Percentiles rank a stretch among this genome's conserved stretches.
Conservation (phyloP, 495 filamentous ascomycete genomes). For the Tuber brumale region DNA sequence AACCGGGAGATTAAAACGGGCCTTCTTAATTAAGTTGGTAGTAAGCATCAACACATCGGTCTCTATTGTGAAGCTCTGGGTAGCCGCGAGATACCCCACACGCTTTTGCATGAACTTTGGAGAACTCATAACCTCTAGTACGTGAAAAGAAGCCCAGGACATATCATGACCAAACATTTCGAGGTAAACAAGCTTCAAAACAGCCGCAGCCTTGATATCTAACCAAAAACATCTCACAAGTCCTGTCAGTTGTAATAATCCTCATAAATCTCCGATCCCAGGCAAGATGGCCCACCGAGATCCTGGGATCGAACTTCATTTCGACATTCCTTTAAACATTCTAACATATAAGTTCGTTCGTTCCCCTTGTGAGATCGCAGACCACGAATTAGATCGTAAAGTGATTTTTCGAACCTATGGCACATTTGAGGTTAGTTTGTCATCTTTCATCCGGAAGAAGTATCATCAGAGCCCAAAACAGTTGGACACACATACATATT, state of each 20-base stretch:
- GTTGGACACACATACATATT: slow-evolving; percentile 5
- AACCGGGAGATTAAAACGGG: slow-evolving; percentile 36
- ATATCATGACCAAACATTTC: slow-evolving; percentile 99
- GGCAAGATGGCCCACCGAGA: slow-evolving; percentile 56
- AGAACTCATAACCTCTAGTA: slow-evolving; percentile 97
- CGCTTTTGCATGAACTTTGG: slow-evolving; percentile 89
- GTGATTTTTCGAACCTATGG: slow-evolving; percentile 94
- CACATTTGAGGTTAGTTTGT: not conserved
- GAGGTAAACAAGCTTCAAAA: slow-evolving; percentile 90
- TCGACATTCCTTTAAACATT: slow-evolving; percentile 87
- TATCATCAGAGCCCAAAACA: not conserved
- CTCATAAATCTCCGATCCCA: not conserved
- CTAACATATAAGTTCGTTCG: slow-evolving; percentile 88
- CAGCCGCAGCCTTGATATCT: slow-evolving; percentile 93
- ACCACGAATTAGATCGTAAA: slow-evolving; percentile 97
- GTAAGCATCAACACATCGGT: slow-evolving; percentile 97
- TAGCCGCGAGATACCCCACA: slow-evolving; percentile 91
- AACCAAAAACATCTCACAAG: slow-evolving; percentile 3
- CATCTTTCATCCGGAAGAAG: not conserved
- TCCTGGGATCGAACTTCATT: slow-evolving; percentile 82
- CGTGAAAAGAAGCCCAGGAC: slow-evolving; percentile 98
- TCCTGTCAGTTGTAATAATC: not conserved
- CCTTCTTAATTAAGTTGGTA: slow-evolving; percentile 95
- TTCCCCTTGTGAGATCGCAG: slow-evolving; percentile 87
- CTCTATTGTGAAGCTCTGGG: slow-evolving; percentile 90